Evolutionary conservation across 2,329 filamentous ascomycete species (phyloP).

Genomic region (Xylaria digitata): DNA sequence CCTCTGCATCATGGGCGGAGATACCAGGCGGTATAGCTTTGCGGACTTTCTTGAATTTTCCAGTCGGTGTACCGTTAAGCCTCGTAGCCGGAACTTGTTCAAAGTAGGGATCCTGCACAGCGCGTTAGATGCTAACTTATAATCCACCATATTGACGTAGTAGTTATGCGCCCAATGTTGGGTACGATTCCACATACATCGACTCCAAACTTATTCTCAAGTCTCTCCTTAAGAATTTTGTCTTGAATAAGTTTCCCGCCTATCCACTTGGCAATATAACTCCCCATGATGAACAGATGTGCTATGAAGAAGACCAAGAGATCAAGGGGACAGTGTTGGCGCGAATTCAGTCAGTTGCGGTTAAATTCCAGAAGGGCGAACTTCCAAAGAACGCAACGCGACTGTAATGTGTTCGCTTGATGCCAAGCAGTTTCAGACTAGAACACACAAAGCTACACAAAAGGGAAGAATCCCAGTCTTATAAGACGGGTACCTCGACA

Average conservation of each 20-base stretch:
- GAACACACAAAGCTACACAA: constrained; percentile 1
- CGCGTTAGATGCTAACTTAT: constrained; percentile 48
- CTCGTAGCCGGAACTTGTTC: constrained; percentile 82
- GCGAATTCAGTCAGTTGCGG: neutral
- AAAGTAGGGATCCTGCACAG: constrained; percentile 84
- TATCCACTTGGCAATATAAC: constrained; percentile 35
- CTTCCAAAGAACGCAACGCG: neutral
- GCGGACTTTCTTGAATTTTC: constrained; percentile 83
- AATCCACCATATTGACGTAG: constrained; percentile 5
- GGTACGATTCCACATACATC: constrained; percentile 28
- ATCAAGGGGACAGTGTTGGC: neutral
- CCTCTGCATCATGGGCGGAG: constrained; percentile 80
- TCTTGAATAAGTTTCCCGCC: constrained; percentile 38
- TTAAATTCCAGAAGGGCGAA: neutral
- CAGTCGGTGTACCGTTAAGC: constrained; percentile 70
- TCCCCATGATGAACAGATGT: constrained; percentile 25
- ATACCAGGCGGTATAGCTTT: constrained; percentile 87
- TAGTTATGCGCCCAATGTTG: neutral
- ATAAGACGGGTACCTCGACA: neutral
- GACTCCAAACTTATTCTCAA: constrained; percentile 38
- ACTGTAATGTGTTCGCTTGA: neutral
- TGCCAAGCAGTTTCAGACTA: constrained; percentile 26
- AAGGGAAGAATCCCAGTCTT: neutral
- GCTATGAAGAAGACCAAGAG: neutral
- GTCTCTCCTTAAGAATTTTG: constrained; percentile 40